A percentile compares a stretch with the other conserved stretches of the same genome.
Conservation (phyloP, 1,284 basidiomycete genomes). For the Dichomitus squalens region DNA sequence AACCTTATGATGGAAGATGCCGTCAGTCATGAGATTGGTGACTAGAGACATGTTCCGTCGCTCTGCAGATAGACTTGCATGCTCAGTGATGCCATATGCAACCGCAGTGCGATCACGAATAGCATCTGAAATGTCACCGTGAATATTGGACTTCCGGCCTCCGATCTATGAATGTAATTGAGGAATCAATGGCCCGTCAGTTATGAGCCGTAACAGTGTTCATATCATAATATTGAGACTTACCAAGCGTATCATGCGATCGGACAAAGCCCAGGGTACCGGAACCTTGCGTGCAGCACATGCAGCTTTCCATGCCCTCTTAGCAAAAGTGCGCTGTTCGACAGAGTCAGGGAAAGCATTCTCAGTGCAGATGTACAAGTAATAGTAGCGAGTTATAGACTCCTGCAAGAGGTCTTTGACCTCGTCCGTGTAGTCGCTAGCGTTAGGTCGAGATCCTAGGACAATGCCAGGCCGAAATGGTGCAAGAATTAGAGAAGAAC, state of each 20-base stretch:
- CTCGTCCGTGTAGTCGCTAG: background rate
- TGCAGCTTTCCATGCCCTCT: background rate
- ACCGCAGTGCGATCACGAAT: background rate
- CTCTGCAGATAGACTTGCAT: background rate
- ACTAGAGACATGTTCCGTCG: background rate
- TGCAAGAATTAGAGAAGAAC: background rate
- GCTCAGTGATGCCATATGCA: background rate
- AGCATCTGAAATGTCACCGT: slow-evolving; percentile 1
- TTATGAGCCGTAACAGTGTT: background rate
- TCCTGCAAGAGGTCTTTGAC: background rate
- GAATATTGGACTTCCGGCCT: background rate
- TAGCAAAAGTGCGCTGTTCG: background rate
- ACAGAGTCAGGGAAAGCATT: background rate
- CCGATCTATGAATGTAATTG: no score
- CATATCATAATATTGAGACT: background rate
- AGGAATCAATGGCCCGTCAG: no score
- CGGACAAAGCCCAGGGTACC: background rate
- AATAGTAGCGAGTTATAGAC: background rate
- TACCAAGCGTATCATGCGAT: slow-evolving; percentile 5
- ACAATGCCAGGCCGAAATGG: background rate
- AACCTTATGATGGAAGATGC: slow-evolving; percentile 11
- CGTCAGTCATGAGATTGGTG: background rate
- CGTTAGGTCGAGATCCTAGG: background rate
- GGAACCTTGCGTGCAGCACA: background rate
- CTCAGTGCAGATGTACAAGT: slow-evolving; percentile 2